Evolutionary conservation across 176 grass and related monocot species (phyloP).

Genomic region (Triticum timopheevii): DNA sequence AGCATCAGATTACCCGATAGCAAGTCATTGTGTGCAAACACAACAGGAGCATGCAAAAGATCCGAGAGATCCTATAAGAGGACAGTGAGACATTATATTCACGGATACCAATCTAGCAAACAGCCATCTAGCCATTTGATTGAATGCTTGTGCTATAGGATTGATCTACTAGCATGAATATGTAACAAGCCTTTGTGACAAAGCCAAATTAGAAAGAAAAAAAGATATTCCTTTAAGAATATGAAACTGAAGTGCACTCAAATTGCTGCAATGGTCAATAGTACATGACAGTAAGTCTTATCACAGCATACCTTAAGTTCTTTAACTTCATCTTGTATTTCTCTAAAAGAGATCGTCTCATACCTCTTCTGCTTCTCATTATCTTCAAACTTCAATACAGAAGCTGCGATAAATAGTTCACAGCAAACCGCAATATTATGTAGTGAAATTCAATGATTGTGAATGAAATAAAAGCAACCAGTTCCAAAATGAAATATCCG

Average conservation of each 20-base stretch:
- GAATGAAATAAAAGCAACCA: slow-evolving; percentile 24
- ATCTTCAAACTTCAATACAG: slow-evolving; percentile 67
- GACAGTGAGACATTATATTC: neutral
- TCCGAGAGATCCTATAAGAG: slow-evolving; percentile 73
- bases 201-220: neutral
- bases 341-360: slow-evolving; percentile 78
- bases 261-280: neutral
- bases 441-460: neutral
- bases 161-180: neutral
- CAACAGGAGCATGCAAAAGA: slow-evolving; percentile 57
- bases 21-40: slow-evolving; percentile 95
- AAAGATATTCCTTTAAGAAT: neutral
- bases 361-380: slow-evolving; percentile 62
- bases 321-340: slow-evolving; percentile 80
- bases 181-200: neutral
- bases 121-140: neutral
- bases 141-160: slow-evolving; percentile 12
- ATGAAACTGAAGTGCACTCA: neutral
- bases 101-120: neutral
- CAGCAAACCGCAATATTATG: slow-evolving; percentile 15
- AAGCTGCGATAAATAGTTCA: slow-evolving; percentile 55
- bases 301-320: slow-evolving; percentile 71
- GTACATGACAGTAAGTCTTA: neutral
- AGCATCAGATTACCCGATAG: slow-evolving; percentile 98
- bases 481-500: neutral